Conservation (phyloP, 176 grass and related monocot genomes). For the Alopecurus myosuroides region DNA sequence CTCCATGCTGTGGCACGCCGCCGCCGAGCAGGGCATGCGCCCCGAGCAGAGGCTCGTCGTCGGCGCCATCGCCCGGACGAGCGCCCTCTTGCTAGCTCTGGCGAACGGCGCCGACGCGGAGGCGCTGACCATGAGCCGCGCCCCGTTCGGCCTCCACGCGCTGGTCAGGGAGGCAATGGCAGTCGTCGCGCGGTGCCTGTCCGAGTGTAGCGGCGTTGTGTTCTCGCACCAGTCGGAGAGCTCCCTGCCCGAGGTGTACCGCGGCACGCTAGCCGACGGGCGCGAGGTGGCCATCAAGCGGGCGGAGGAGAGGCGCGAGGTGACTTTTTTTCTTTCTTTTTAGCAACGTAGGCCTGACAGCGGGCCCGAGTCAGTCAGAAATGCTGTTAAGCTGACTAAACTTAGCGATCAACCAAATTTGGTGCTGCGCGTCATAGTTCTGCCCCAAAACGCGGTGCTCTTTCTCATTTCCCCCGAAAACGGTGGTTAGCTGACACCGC, state of each 20-base stretch:
- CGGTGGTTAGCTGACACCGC: no score
- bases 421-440: no score
- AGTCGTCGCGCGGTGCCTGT: constrained; percentile 31
- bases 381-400: no score
- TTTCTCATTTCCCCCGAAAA: no score
- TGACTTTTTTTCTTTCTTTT: no score
- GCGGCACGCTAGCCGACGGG: constrained; percentile 49
- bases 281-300: constrained; percentile 80
- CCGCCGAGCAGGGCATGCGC: constrained; percentile 11
- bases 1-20: constrained; percentile 53
- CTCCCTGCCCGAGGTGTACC: constrained; percentile 56
- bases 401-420: no score
- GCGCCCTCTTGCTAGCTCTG: constrained; percentile 35
- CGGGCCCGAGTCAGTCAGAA: no score
- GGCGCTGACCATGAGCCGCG: constrained; percentile 20
- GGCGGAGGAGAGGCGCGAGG: no score
- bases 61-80: constrained; percentile 41
- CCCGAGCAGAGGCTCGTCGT: constrained; percentile 62
- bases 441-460: no score
- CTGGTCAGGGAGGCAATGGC: constrained; percentile 23
- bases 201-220: constrained; percentile 3
- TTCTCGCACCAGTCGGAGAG: constrained; percentile 11
- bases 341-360: no score
- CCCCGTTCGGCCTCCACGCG: constrained; percentile 23
- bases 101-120: constrained; percentile 50